Evolutionary conservation across 768 basidiomycete species (phyloP), one percentile per base, ranked within the genome.

Genomic region (Leccinum variicolor): DNA sequence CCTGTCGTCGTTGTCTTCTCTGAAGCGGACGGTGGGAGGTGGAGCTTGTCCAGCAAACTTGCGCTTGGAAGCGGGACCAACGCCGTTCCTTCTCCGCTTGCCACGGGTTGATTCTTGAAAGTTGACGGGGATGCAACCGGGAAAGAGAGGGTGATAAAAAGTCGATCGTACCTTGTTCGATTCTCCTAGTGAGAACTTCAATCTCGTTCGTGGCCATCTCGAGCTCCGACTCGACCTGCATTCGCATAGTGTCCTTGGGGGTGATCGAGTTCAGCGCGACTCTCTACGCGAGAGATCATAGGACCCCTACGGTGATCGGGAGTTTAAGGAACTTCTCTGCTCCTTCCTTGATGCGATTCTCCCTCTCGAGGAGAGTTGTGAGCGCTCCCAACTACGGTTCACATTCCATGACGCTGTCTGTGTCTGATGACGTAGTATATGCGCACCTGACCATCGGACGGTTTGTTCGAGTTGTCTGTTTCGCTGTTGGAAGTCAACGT

Each of bases 281-380:
- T 29, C 19, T 29, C 21, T 26, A 57, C 39, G 58, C 45, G n/a
- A 56, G 50, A 50, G 55, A 57, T 26, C 21, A 53, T 25, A 10
- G 34, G 43, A 15, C 11, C 70, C 70, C 23, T 64, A 86, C 86
- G 48, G 77, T 77, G 41, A 85, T 66, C 31, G 79, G 74, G 74
- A 90, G 86, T 63, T 85, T 84, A 14, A 97, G 76, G 59, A 98
- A 80, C 63, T 90, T 94, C 76, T 95, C 92, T 1, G 94, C 94
- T 11, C 94, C 94, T 71, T 94, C 93, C 69, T 86, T 92, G 60
- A 97, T 92, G 54, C 89, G 80, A 60, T 84, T 84, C 74, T 94
- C 88, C 59, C 90, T 79, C 53, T 84, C 82, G 19, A 95, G 77
- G 66, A 86, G 84, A 54, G 79, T 80, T 51, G 83, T 82, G 19